Conservation (phyloP, 2,329 filamentous ascomycete species). For the Arthroderma sp. region DNA sequence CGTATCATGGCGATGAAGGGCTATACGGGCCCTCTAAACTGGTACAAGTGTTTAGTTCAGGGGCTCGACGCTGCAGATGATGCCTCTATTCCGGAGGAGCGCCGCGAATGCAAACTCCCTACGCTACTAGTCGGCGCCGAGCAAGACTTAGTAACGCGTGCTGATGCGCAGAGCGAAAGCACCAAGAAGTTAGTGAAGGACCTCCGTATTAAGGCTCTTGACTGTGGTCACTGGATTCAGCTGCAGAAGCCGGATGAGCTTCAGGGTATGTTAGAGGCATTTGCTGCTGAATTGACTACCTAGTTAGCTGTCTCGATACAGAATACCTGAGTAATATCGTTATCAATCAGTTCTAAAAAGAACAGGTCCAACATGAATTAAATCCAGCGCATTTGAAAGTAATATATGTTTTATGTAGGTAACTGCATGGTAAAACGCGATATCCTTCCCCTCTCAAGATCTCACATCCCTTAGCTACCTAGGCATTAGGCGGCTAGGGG, state of each 20-base stretch:
- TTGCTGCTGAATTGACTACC: not conserved
- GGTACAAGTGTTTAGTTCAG: not conserved
- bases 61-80: not conserved
- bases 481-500: too few relatives aligned
- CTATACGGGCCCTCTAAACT: not conserved
- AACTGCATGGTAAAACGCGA: too few relatives aligned
- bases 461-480: too few relatives aligned
- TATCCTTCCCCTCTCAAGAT: too few relatives aligned
- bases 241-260: not conserved
- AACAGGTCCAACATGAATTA: too few relatives aligned
- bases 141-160: not conserved
- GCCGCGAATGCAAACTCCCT: not conserved
- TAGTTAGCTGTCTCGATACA: not conserved
- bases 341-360: too few relatives aligned
- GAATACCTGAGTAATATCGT: too few relatives aligned
- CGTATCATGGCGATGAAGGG: not conserved
- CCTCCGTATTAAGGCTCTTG: not conserved
- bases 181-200: not conserved
- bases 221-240: conserved; percentile 1
- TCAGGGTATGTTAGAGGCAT: not conserved
- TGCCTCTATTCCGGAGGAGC: not conserved
- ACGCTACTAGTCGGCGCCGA: not conserved
- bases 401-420: too few relatives aligned
- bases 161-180: not conserved
- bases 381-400: too few relatives aligned